phyloP scores from a whole-genome alignment of 2,329 filamentous ascomycete genomes.

The Xylariomycetidae sp. region DNA sequence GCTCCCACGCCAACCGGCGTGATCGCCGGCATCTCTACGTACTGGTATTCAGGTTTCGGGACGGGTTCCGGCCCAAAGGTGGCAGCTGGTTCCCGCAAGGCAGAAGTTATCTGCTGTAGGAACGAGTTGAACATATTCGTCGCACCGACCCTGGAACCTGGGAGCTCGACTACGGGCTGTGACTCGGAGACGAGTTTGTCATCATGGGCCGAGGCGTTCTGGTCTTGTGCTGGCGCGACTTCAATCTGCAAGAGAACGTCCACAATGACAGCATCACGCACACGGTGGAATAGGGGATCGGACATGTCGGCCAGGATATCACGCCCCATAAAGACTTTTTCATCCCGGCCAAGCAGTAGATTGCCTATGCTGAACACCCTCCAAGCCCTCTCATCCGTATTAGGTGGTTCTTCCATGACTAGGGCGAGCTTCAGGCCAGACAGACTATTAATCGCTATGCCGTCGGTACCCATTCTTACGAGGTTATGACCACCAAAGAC shows the following conservation, averaged over 20 bases:
- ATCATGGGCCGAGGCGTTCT: conserved; percentile 25
- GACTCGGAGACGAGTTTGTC: conserved; percentile 22
- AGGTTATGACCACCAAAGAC: conserved; percentile 45
- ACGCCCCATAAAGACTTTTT: conserved; percentile 75
- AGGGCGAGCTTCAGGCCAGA: conserved; percentile 61
- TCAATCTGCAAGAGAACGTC: conserved; percentile 65
- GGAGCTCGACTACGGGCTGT: conserved; percentile 16
- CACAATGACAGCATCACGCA: conserved; percentile 67
- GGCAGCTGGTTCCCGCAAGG: conserved; percentile 38
- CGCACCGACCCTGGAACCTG: conserved; percentile 13
- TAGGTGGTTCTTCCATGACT: conserved; percentile 53
- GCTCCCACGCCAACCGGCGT: conserved; percentile 55
- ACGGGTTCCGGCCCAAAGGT: conserved; percentile 32
- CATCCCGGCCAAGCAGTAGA: conserved; percentile 77
- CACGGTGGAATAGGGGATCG: conserved; percentile 79
- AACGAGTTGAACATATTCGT: conserved; percentile 36
- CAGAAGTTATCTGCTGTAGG: conserved; percentile 41
- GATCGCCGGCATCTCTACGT: conserved; percentile 49
- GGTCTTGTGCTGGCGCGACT: conserved; percentile 6
- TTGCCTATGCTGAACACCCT: conserved; percentile 78
- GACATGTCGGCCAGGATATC: conserved; percentile 71
- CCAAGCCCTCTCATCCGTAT: conserved; percentile 46
- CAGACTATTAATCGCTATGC: conserved; percentile 46
- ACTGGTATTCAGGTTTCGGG: conserved; percentile 26
- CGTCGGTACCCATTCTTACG: conserved; percentile 38